Percentiles rank a stretch among this genome's conserved stretches.
phyloP scores from a whole-genome alignment of 441 rosid genomes.

The Aquilaria agallochum region DNA sequence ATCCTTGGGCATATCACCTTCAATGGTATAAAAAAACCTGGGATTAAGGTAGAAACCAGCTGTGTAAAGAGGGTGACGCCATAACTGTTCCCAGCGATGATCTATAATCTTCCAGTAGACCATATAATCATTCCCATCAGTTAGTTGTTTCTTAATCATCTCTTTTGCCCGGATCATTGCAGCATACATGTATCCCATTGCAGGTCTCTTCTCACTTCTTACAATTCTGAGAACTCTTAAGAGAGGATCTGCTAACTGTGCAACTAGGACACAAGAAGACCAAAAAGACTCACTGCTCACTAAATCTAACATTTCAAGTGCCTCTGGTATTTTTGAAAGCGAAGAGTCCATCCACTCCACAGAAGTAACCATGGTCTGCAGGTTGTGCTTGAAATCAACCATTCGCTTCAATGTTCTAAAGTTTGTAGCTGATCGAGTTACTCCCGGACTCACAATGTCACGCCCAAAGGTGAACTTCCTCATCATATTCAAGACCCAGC shows the following conservation, averaged over 20 bases:
- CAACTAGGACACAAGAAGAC: conserved; percentile 54
- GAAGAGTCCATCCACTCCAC: conserved; percentile 82
- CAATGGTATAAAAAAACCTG: conserved; percentile 70
- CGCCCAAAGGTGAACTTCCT: conserved; percentile 67
- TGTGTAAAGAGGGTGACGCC: conserved; percentile 70
- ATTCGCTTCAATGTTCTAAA: conserved; percentile 62
- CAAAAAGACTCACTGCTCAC: conserved; percentile 66
- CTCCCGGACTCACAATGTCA: conserved; percentile 67
- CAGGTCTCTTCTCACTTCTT: conserved; percentile 62
- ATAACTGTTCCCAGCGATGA: conserved; percentile 67
- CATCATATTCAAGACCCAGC: conserved; percentile 66
- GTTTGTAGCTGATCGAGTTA: conserved; percentile 59
- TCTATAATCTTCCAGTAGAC: conserved; percentile 82
- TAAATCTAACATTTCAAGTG: conserved; percentile 59
- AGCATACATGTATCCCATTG: conserved; percentile 86
- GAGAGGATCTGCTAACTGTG: conserved; percentile 60
- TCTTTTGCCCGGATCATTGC: conserved; percentile 82
- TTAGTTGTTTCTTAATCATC: conserved; percentile 67
- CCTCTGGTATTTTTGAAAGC: conserved; percentile 66
- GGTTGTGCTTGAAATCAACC: conserved; percentile 50
- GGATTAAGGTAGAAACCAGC: conserved; percentile 96
- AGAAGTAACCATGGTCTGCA: conserved; percentile 87
- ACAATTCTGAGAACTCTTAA: conserved; percentile 54
- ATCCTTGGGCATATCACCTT: conserved; percentile 64
- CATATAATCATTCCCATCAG: conserved; percentile 62